A percentile compares a stretch with the other conserved stretches of the same genome.
Conservation (phyloP, 75 land plant species). For the Picea sitchensis region DNA sequence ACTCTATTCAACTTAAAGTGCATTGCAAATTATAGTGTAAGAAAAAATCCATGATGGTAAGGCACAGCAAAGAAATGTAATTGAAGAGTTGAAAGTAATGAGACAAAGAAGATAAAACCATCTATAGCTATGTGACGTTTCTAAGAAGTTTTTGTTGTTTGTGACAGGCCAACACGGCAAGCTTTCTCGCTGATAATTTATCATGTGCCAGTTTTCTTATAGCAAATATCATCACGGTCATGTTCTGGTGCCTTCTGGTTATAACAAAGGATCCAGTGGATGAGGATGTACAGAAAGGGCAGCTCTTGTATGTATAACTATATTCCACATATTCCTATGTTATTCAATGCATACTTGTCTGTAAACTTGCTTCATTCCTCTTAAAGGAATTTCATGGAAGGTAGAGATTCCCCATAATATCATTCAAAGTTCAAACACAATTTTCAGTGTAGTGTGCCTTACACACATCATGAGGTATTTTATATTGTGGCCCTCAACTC, state of each 20-base stretch:
- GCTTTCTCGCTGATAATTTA: slow-evolving; percentile 26
- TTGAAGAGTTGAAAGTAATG: neutral
- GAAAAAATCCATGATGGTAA: neutral
- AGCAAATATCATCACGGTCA: slow-evolving; percentile 30
- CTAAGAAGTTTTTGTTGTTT: slow-evolving; percentile 10
- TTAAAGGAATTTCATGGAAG: neutral
- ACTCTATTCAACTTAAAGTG: too few relatives aligned
- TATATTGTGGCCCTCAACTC: too few relatives aligned
- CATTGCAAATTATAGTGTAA: neutral
- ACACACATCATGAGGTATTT: neutral
- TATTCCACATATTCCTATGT: slow-evolving; percentile 5
- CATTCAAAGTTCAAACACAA: neutral
- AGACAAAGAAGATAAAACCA: neutral
- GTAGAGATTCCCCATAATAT: neutral
- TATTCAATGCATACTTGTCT: neutral
- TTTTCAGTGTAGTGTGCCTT: neutral
- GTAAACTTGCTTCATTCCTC: neutral
- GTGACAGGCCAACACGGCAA: slow-evolving; percentile 16
- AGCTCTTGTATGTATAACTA: slow-evolving; percentile 20
- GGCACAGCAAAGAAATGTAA: neutral
- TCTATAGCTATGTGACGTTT: neutral
- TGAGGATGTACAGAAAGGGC: slow-evolving; percentile 9
- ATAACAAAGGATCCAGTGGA: slow-evolving; percentile 19
- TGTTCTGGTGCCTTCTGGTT: slow-evolving; percentile 26
- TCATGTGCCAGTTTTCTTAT: slow-evolving; percentile 37